Conservation (phyloP, 2,329 filamentous ascomycete species). For the Helotiales sp. region DNA sequence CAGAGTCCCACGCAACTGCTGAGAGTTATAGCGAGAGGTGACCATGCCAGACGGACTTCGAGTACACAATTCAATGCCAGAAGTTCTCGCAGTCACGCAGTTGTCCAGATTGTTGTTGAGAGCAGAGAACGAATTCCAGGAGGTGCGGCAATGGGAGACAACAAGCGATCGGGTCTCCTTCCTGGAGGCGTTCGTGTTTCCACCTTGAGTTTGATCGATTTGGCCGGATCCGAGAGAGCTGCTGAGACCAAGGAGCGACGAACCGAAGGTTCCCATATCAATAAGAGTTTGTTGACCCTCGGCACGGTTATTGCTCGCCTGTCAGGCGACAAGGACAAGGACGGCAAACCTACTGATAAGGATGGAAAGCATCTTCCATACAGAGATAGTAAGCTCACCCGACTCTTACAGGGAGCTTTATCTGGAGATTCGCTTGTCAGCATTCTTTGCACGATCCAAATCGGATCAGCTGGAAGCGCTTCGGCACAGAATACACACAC, state of each 20-base stretch:
- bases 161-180: slow-evolving; percentile 70
- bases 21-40: slow-evolving; percentile 91
- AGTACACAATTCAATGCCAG: slow-evolving; percentile 97
- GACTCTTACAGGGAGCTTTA: slow-evolving; percentile 87
- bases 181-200: slow-evolving; percentile 95
- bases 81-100: slow-evolving; percentile 96
- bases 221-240: slow-evolving; percentile 94
- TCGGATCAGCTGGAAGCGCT: slow-evolving; percentile 75
- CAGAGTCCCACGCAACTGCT: slow-evolving; percentile 95
- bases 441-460: slow-evolving; percentile 95
- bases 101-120: slow-evolving; percentile 98
- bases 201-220: slow-evolving; percentile 91
- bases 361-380: slow-evolving; percentile 94
- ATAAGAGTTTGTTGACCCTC: slow-evolving; percentile 93
- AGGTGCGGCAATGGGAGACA: slow-evolving; percentile 53
- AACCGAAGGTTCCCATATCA: slow-evolving; percentile 96
- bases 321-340: slow-evolving; percentile 87
- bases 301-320: slow-evolving; percentile 93
- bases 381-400: slow-evolving; percentile 94
- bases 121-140: slow-evolving; percentile 82
- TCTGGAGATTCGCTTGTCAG: slow-evolving; percentile 95
- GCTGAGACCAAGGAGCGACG: slow-evolving; percentile 94
- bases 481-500: slow-evolving; percentile 77
- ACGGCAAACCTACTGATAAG: slow-evolving; percentile 73
- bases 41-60: slow-evolving; percentile 85